These are phyloP conservation scores for Galerina sulciceps DNA, from an alignment of 768 basidiomycete species.

Conservation along the genomic window DNA sequence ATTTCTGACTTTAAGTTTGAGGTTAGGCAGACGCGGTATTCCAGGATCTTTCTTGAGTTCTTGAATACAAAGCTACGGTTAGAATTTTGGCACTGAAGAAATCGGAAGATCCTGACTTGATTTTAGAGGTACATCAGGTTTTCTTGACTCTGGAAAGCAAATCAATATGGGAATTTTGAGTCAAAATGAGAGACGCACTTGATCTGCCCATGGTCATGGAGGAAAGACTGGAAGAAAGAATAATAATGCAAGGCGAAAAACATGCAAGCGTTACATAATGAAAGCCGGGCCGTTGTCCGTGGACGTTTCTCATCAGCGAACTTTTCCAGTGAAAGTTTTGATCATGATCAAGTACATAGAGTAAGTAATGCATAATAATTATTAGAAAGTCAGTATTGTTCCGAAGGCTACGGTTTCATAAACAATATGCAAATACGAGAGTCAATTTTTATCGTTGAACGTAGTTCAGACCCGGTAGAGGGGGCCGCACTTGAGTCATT, in stretches of 20 bases:
- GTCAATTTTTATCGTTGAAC: no score
- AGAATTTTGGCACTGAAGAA: conserved; percentile 5
- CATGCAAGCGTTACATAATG: neutral
- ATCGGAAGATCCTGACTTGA: conserved; percentile 35
- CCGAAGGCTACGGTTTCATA: no score
- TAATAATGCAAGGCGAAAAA: neutral
- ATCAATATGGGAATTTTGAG: neutral
- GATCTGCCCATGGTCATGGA: conserved; percentile 26
- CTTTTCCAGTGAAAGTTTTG: no score
- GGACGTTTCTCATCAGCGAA: no score
- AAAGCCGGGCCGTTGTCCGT: no score
- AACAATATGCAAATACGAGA: no score
- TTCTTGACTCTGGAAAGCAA: conserved; percentile 38
- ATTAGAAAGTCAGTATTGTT: no score
- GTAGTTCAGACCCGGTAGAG: no score
- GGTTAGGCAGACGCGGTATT: conserved; percentile 78
- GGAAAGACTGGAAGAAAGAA: neutral
- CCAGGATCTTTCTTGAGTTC: conserved; percentile 91
- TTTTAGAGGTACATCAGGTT: conserved; percentile 43
- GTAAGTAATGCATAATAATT: no score
- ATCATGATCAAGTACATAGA: no score
- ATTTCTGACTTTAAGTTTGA: conserved; percentile 61
- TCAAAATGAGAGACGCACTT: conserved; percentile 16
- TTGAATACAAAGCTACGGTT: conserved; percentile 27
- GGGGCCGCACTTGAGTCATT: no score